phyloP scores from a whole-genome alignment of 192 early-diverging fungal genomes.

The Rhizophlyctis rosea region DNA sequence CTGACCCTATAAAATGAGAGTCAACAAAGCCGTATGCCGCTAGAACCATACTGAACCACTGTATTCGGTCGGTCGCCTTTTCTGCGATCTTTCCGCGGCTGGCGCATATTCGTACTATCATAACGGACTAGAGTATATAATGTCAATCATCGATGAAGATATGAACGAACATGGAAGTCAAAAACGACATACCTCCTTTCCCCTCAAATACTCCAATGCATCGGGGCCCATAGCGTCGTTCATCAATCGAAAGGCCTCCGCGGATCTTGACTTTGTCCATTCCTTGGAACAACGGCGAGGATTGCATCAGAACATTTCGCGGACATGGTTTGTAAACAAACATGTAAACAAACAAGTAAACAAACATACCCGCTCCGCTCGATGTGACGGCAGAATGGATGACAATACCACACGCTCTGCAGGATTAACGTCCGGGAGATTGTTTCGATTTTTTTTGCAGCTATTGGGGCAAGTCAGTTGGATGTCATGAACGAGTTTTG shows the following conservation, averaged over 20 bases:
- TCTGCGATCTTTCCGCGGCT: neutral
- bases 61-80: neutral
- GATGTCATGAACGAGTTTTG: neutral
- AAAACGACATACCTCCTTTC: neutral
- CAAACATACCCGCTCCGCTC: neutral
- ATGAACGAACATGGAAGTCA: too few relatives aligned
- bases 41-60: neutral
- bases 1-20: slow-evolving; percentile 22
- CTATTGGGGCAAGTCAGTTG: neutral
- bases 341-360: neutral
- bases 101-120: neutral
- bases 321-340: too few relatives aligned
- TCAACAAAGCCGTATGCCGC: neutral
- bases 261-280: neutral
- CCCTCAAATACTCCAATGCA: neutral
- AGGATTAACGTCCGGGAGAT: neutral
- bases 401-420: neutral
- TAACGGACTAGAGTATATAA: too few relatives aligned
- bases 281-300: too few relatives aligned
- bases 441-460: neutral
- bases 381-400: neutral
- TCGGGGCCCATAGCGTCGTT: neutral
- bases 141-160: too few relatives aligned
- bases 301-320: neutral
- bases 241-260: neutral